Percentiles rank a stretch among this genome's conserved stretches.
Conservation (phyloP, 495 filamentous ascomycete species). For the Monascus purpureus region DNA sequence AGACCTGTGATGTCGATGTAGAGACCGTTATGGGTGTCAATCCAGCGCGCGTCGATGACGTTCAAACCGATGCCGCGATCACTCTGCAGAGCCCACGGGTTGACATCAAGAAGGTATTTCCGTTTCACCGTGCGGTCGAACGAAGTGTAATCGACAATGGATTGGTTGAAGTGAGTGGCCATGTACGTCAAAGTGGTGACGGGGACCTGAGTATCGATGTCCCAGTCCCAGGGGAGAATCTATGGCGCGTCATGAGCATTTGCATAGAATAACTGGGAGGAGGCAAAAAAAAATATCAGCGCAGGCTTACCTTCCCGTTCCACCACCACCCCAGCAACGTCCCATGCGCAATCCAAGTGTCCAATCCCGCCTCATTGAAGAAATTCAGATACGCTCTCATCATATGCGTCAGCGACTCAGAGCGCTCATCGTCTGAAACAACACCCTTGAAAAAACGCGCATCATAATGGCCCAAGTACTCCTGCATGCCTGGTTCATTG, state of each 20-base stretch:
- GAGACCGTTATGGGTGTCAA: slow-evolving; percentile 61
- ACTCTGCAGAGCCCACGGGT: slow-evolving; percentile 49
- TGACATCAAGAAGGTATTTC: slow-evolving; percentile 64
- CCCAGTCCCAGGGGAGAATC: slow-evolving; percentile 79
- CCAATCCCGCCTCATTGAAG: slow-evolving; percentile 46
- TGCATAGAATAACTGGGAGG: neutral
- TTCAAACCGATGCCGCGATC: slow-evolving; percentile 54
- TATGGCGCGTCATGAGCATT: slow-evolving; percentile 6
- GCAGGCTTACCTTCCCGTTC: slow-evolving; percentile 48
- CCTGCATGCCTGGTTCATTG: slow-evolving; percentile 42
- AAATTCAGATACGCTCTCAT: slow-evolving; percentile 60
- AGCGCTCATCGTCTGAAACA: slow-evolving; percentile 49
- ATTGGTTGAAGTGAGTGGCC: slow-evolving; percentile 50
- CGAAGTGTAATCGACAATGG: slow-evolving; percentile 42
- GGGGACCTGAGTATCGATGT: slow-evolving; percentile 73
- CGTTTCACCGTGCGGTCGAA: slow-evolving; percentile 21
- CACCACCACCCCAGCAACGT: slow-evolving; percentile 87
- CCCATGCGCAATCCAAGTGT: slow-evolving; percentile 83
- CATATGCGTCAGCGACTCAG: slow-evolving; percentile 49
- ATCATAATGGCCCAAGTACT: slow-evolving; percentile 58
- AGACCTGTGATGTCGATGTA: slow-evolving; percentile 86
- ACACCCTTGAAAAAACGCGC: slow-evolving; percentile 46
- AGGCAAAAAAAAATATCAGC: neutral
- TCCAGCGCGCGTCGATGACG: slow-evolving; percentile 77
- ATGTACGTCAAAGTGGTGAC: slow-evolving; percentile 47